A percentile compares a stretch with the other conserved stretches of the same genome.
Conservation (phyloP, 495 filamentous ascomycete genomes). For the Filosporella fistucella region DNA sequence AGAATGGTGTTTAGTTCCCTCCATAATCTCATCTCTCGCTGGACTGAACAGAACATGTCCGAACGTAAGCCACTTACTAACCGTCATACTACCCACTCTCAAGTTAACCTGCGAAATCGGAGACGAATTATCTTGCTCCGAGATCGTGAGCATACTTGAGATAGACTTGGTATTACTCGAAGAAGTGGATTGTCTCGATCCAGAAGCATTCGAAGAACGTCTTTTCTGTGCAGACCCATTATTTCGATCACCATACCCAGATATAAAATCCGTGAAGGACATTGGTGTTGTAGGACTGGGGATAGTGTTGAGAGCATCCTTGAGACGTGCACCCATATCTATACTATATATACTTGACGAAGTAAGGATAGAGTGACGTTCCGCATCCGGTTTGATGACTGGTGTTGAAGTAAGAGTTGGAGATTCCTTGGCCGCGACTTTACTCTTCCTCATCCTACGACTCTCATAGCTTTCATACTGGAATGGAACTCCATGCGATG, state of each 20-base stretch:
- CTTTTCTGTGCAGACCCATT: constrained; percentile 13
- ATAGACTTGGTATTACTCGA: background rate
- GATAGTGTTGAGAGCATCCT: constrained; percentile 31
- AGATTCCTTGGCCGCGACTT: constrained; percentile 24
- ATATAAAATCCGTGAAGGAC: constrained; percentile 48
- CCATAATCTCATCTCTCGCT: constrained; percentile 69
- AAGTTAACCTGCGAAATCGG: constrained; percentile 75
- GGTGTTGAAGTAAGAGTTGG: constrained; percentile 11
- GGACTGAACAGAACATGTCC: constrained; percentile 94
- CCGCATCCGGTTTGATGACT: constrained; percentile 1
- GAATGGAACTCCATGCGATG: constrained; percentile 39
- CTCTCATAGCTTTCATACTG: constrained; percentile 36
- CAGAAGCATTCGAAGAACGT: background rate
- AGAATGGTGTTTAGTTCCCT: constrained; percentile 42
- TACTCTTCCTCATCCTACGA: constrained; percentile 24
- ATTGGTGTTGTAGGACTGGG: constrained; percentile 43
- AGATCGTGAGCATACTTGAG: constrained; percentile 25
- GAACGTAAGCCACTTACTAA: constrained; percentile 83
- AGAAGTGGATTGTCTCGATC: constrained; percentile 2
- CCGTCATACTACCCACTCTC: constrained; percentile 65
- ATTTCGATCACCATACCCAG: constrained; percentile 44
- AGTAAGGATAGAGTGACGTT: constrained; percentile 7
- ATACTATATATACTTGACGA: constrained; percentile 32
- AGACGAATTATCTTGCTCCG: constrained; percentile 54
- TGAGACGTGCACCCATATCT: constrained; percentile 42